Percentiles rank a stretch among this genome's conserved stretches.
phyloP scores from a whole-genome alignment of 352 stramenopile species.

The Phytophthora multivora region DNA sequence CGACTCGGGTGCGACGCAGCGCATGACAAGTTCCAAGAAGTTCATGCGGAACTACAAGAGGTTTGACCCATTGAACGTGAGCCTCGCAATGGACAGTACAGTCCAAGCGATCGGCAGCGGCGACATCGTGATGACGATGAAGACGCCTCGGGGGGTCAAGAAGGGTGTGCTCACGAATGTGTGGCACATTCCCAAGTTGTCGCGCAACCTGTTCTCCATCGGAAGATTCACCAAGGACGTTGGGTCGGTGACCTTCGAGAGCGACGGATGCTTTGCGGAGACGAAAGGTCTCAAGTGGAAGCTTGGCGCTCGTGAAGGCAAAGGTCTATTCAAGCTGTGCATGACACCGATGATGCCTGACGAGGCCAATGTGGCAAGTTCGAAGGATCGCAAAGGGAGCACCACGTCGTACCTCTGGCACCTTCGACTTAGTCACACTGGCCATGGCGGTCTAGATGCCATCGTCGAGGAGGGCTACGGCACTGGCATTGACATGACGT shows the following conservation, averaged over 20 bases:
- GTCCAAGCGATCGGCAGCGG: neutral
- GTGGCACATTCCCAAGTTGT: constrained; percentile 18
- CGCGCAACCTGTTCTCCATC: constrained; percentile 19
- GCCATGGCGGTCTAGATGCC: constrained; percentile 14
- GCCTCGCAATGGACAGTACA: too few relatives aligned
- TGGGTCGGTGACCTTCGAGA: constrained; percentile 8
- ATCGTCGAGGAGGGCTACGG: constrained; percentile 18
- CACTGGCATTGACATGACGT: constrained; percentile 3
- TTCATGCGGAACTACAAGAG: too few relatives aligned
- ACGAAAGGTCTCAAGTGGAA: constrained; percentile 6
- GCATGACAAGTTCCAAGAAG: too few relatives aligned
- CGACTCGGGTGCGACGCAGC: too few relatives aligned
- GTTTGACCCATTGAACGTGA: too few relatives aligned
- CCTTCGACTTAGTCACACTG: constrained; percentile 25
- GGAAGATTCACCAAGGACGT: constrained; percentile 19
- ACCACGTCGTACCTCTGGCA: constrained; percentile 21
- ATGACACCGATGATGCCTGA: constrained; percentile 10
- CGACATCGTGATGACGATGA: neutral
- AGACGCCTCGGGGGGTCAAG: constrained; percentile 1
- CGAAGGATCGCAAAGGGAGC: constrained; percentile 14
- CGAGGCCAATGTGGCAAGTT: constrained; percentile 15
- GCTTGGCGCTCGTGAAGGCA: constrained; percentile 14
- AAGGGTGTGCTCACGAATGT: constrained; percentile 15
- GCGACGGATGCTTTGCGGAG: constrained; percentile 14
- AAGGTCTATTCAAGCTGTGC: constrained; percentile 19